Base-by-base conservation (phyloP, 176 grass and related monocot species). In the Olyra latifolia region DNA sequence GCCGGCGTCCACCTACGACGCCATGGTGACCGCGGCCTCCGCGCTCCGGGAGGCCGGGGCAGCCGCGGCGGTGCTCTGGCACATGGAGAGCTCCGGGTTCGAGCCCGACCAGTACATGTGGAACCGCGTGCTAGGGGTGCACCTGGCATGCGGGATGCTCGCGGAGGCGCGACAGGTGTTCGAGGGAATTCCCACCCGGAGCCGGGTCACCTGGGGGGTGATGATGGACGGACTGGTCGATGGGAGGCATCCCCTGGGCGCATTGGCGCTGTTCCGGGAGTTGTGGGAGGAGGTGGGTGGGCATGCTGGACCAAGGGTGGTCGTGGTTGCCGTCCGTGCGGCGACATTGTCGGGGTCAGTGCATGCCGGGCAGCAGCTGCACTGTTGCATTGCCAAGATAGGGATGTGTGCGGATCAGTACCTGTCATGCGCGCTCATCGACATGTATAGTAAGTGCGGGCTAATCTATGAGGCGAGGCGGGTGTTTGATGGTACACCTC, bases 371-470 rank as follows among this genome's bases (percentile, higher is more conserved):
- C 61, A 3, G 62, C 88, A 98, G 88, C 74, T 98, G 53, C 95
- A 98, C 15, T 87, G 85, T 14, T 94, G 90, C 24, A 41, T 87
- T 24, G 52, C 61, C 71, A 98, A 98, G 69, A 86, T 83, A 44
- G 83, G 87, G 69, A 1, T 80, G 78, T 46, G 50, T 2, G 78
- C 78, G n/a, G 85, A 79, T 5, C 72, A 62, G 19, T 91, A 85
- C 79, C 29, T 92, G 43, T 54, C 45, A 1, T 98, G 92, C 17
- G 73, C 90, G 12, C 80, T 98, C 54, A 86, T 94, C 7, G 87
- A 98, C 53, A 94, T 98, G 91, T 98, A 98, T 30, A 87, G 80
- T 10, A 98, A 98, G 71, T 94, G 92, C 11, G 88, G 87, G 56
- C 40, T 16, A 30, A 43, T 98, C 1, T 66, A 91, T 23, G 69